Evolutionary conservation across 108 stramenopile species (phyloP), one percentile per base, ranked within the genome.

Genomic region (Poteriospumella lacustris): DNA sequence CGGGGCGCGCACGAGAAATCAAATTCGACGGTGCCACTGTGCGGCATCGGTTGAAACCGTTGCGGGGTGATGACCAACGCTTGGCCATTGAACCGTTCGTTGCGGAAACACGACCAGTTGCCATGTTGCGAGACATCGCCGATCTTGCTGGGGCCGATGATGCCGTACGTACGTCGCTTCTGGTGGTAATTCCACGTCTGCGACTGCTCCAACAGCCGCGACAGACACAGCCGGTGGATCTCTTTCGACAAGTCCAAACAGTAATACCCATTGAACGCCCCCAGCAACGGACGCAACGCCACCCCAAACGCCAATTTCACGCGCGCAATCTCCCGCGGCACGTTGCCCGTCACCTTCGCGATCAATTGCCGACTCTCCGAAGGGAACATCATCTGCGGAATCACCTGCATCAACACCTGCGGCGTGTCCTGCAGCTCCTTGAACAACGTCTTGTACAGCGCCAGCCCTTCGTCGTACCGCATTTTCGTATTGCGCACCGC

Each of bases 221-320:
- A 19, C 3, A 64, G 31, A 64, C 60, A 64, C 3, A 64, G 5
- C 28, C 60, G 60, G 36, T 64, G 29, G 36, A 64, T 26, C 3
- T 64, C 60, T 64, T 73, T 73, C 5, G 12, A 34, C 36, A 73
- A 56, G 36, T 73, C 70, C 28, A 73, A 42, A 15, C 15, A n/a
- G 36, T 73, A 73, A 56, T 73, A 73, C 3, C 70, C 70, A 56
- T 73, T 73, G 31, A 52, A 73, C 5, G 3, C 9, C 5, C 70
- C 70, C 5, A 73, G 42, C 12, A 73, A 33, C 5, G 70, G 70
- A 26, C 47, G 26, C 5, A 73, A 52, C 36, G 70, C 33, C 19
- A 19, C 44, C 5, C 70, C 70, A 64, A 64, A 64, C 24, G 60
- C 5, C 31, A 29, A 5, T 73, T 73, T 73, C 9, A 64, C 5